Base-by-base conservation (phyloP, 148 eudicot genomes). In the Fallopia convolvulus region DNA sequence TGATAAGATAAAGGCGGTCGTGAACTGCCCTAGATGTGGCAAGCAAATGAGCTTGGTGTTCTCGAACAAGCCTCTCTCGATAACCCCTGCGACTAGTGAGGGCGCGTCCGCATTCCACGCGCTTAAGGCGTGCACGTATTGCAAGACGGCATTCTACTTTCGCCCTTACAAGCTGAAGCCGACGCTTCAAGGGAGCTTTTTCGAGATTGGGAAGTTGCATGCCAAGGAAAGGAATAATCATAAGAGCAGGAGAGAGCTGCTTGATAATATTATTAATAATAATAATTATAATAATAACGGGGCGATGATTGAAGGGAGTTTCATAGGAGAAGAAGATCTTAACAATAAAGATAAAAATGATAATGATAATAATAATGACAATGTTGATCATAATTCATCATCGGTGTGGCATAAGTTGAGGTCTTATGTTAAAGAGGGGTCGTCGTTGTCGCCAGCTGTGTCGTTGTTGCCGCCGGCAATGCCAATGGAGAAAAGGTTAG, bases 401-500 rank as follows among this genome's bases (percentile, higher is more conserved):
- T 79, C 88, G 0, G 83, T 94, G 82, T 92, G 98, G 98, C 92
- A 92, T 88, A 94, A 87, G 81, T 73, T 94, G 89, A 85, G 97
- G 84, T 85, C 87, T 4, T 92, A 94, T 75, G 88, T 93, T 6
- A 82, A 83, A 52, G 89, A 82, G 30, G 61, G 79, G 14, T 81
- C 82, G 10, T 49, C 81, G 32, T 66, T 52, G 26, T 39, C 78
- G 6, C 41, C 48, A 8, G 23, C 39, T 4, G 8, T 65, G 70
- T 39, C 73, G 2, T 3, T 21, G 26, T n/a, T 33, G 30, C 30
- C 36, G 1, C 41, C 71, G 44, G 72, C 21, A 4, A 14, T 68
- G 46, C 46, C 61, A 8, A n/a, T 68, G 72, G 72, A 68, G 41
- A 68, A 26, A 17, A 30, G 72, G 42, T 79, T 71, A 84, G 70